Evolutionary conservation across 768 basidiomycete genomes (phyloP).

Genomic region (Tricholoma sp.): DNA sequence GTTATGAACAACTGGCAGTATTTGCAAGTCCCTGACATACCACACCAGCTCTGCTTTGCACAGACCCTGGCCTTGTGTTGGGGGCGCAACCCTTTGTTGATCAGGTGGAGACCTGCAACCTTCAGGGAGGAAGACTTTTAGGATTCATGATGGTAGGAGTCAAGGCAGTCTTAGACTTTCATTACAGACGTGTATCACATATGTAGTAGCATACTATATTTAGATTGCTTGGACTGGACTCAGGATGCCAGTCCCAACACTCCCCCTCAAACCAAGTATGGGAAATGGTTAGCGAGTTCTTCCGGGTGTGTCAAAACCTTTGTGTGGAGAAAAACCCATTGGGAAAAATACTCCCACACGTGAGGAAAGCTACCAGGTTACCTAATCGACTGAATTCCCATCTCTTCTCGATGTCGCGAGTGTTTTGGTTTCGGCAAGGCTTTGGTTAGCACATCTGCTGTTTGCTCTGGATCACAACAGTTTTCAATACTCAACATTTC

Average conservation of each 20-base stretch:
- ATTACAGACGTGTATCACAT: not conserved
- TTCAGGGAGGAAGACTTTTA: too few species aligned
- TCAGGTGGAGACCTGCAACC: too few species aligned
- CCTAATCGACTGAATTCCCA: not conserved
- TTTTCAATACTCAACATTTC: not conserved
- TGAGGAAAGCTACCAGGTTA: not conserved
- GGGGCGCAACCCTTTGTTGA: too few species aligned
- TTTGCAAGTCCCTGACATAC: too few species aligned
- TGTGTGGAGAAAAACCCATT: not conserved
- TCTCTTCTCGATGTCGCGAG: conserved; percentile 6
- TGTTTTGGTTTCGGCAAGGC: conserved; percentile 14
- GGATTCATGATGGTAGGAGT: too few species aligned
- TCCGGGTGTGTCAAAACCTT: not conserved
- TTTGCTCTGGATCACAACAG: conserved; percentile 22
- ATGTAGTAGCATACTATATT: not conserved
- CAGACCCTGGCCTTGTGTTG: too few species aligned
- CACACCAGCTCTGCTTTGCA: too few species aligned
- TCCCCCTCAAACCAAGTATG: too few species aligned
- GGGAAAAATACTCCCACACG: not conserved
- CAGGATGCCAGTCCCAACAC: not conserved
- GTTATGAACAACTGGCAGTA: too few species aligned
- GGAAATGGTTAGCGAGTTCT: too few species aligned
- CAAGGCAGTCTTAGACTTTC: not conserved
- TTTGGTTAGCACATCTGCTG: conserved; percentile 37
- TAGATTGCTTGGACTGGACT: not conserved